These are phyloP conservation scores for Dunaliella primolecta DNA, from an alignment of 139 green algal genomes.

Conservation along the genomic window DNA sequence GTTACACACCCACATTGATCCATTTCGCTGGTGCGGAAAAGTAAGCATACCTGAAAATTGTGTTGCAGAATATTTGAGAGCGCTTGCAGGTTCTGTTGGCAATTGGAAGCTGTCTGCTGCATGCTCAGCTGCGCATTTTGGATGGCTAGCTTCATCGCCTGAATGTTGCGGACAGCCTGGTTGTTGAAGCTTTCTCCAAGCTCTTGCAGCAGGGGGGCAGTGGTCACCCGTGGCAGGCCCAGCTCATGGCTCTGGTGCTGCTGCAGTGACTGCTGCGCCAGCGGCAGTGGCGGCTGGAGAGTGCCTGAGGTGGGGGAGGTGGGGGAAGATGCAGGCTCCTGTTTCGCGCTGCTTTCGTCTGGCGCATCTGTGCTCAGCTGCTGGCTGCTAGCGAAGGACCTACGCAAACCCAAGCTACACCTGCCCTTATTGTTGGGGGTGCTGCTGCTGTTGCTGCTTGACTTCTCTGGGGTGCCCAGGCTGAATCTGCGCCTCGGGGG, in stretches of 20 bases:
- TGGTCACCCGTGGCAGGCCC: slow-evolving; percentile 19
- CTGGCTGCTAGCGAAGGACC: background rate
- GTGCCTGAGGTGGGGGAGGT: background rate
- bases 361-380: background rate
- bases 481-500: background rate
- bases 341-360: background rate
- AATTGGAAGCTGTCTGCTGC: slow-evolving; percentile 58
- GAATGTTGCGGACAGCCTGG: slow-evolving; percentile 30
- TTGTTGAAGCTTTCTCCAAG: slow-evolving; percentile 23
- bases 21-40: too few species aligned
- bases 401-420: background rate
- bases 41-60: slow-evolving; percentile 15
- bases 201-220: slow-evolving; percentile 29
- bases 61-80: slow-evolving; percentile 45
- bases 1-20: too few species aligned
- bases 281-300: background rate
- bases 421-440: background rate
- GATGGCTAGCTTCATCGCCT: slow-evolving; percentile 42
- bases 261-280: background rate
- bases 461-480: background rate
- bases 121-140: slow-evolving; percentile 52
- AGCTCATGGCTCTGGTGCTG: background rate
- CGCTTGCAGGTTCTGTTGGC: slow-evolving; percentile 56
- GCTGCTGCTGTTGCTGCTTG: background rate
- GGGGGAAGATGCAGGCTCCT: background rate